These are phyloP conservation scores for Cytospora paraplurivora DNA, from an alignment of 2,329 filamentous ascomycete genomes.

Conservation along the genomic window DNA sequence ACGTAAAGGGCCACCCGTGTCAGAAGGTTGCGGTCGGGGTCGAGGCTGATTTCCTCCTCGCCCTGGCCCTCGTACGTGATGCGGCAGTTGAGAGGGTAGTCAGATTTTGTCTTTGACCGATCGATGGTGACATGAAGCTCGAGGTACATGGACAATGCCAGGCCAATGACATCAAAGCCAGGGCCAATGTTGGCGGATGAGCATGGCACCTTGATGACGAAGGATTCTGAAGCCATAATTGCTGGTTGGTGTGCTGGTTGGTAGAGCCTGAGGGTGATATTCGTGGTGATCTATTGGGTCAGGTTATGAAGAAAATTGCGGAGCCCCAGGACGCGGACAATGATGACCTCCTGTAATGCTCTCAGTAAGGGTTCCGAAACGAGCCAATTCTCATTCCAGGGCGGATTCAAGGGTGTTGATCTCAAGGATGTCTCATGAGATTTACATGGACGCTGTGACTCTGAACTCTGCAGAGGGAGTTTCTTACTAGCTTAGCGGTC, in stretches of 20 bases:
- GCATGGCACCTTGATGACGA: slow-evolving; percentile 80
- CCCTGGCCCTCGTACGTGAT: slow-evolving; percentile 89
- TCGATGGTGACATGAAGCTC: slow-evolving; percentile 83
- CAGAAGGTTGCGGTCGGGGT: slow-evolving; percentile 87
- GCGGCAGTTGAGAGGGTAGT: slow-evolving; percentile 76
- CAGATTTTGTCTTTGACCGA: slow-evolving; percentile 54
- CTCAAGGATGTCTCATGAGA: slow-evolving; percentile 2
- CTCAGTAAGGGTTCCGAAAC: neutral
- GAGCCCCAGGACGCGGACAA: slow-evolving; percentile 16
- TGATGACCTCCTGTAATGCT: neutral
- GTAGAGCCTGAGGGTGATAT: neutral
- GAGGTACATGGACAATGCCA: slow-evolving; percentile 91
- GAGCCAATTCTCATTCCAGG: neutral
- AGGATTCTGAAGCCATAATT: slow-evolving; percentile 49
- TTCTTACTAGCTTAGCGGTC: slow-evolving; percentile 14
- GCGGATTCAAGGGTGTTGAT: neutral
- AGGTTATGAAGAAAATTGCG: slow-evolving; percentile 13
- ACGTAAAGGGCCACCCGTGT: slow-evolving; percentile 94
- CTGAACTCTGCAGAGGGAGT: slow-evolving; percentile 15
- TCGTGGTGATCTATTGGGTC: slow-evolving; percentile 1
- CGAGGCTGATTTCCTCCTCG: slow-evolving; percentile 76
- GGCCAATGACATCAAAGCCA: slow-evolving; percentile 95
- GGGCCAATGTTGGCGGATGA: slow-evolving; percentile 98
- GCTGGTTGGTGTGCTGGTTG: neutral
- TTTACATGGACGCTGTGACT: slow-evolving; percentile 15